A percentile compares a stretch with the other conserved stretches of the same genome.
Conservation (phyloP, 163 green algal genomes). For the Trebouxiophyceae sp. region DNA sequence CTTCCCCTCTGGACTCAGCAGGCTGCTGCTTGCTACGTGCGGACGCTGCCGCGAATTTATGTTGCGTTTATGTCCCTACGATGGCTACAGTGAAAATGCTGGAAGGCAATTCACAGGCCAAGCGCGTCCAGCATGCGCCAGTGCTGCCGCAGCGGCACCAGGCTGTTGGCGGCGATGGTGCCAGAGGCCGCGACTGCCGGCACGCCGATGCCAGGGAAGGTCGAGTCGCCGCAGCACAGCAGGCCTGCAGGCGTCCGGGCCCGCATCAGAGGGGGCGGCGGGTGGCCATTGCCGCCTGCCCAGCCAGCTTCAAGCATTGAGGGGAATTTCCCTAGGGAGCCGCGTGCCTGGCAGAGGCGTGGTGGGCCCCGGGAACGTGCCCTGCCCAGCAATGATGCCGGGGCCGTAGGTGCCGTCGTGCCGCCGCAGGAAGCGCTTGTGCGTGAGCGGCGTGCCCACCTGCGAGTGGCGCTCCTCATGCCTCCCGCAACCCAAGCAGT, state of each 20-base stretch:
- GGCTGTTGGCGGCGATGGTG: conserved; percentile 69
- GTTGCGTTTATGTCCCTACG: too few relatives aligned
- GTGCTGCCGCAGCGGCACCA: conserved; percentile 55
- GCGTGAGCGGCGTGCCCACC: conserved; percentile 72
- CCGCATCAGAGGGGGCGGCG: too few relatives aligned
- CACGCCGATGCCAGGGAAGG: conserved; percentile 68
- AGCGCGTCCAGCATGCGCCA: conserved; percentile 44
- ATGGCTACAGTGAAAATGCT: too few relatives aligned
- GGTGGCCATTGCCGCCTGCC: too few relatives aligned
- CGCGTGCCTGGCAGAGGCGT: conserved; percentile 42
- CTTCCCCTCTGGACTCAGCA: too few relatives aligned
- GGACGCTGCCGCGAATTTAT: too few relatives aligned
- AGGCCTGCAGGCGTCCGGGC: too few relatives aligned
- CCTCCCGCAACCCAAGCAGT: too few relatives aligned
- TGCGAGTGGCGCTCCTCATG: too few relatives aligned
- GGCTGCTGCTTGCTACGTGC: too few relatives aligned
- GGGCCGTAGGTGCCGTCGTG: conserved; percentile 57
- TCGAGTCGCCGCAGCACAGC: conserved; percentile 52
- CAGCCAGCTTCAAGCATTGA: too few relatives aligned
- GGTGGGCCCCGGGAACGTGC: conserved; percentile 36
- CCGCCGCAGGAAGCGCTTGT: conserved; percentile 61
- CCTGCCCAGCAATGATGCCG: conserved; percentile 35
- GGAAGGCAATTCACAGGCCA: conserved; percentile 4
- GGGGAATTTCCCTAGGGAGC: not conserved
- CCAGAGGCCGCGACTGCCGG: conserved; percentile 72